Base-by-base conservation (phyloP, 345 rosid species). In the Crucihimalaya himalaica region DNA sequence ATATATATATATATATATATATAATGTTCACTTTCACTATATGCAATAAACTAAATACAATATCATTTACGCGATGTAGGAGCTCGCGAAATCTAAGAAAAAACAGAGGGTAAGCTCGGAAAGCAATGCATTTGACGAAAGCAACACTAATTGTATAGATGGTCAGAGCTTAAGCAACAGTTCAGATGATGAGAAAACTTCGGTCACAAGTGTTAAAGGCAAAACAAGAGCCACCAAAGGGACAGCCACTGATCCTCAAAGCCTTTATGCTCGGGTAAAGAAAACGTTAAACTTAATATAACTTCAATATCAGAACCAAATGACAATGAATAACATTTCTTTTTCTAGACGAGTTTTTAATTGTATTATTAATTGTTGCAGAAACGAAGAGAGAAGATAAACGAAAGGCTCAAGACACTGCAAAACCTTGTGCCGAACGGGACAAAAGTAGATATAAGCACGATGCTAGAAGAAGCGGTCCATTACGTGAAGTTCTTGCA, bases 401-500 rank as follows among this genome's bases (percentile, higher is more conserved):
- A 91, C 13, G 92, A 94, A 81, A 73, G 97, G 51, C 70, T 94
- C 77, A 87, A 81, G 73, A 84, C 81, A 58, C 70, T 94, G 16
- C 98, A 94, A 82, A 87, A 81, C 76, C 91, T 94, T 55, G 93
- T 91, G 31, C 98, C 98, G 0, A 94, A 89, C 40, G 98, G 98
- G 69, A 94, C 96, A 51, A 91, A 94, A 84, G 90, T 88, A 51
- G 95, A 91, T 79, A 88, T 93, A 68, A 91, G 97, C 70, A 93
- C 98, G 7, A 91, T 91, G 98, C 88, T 93, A 21, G 98, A 93
- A 85, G 98, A 93, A 63, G 98, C 97, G 4, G 96, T 91, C 35
- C 87, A 84, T 4, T 91, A 91, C 71, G 98, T 93, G 5, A 91
- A 91, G 84, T 91, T 93, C 74, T 59, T 89, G 82, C 96, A 93